phyloP scores from a whole-genome alignment of 192 early-diverging fungal species.

The Gamsiella multidivaricata region DNA sequence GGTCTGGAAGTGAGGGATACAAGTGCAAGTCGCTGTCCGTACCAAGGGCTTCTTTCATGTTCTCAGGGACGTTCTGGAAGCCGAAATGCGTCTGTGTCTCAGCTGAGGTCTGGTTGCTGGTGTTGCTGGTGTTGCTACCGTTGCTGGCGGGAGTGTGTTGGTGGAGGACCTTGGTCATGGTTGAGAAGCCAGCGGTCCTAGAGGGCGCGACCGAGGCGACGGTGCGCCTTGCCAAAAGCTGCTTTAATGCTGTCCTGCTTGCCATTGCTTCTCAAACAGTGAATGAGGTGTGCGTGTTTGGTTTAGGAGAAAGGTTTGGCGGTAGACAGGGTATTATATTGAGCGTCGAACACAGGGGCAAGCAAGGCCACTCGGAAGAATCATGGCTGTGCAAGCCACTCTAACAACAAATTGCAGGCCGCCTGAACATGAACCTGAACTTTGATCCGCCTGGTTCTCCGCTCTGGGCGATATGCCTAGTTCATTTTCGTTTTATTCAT shows the following conservation, averaged over 20 bases:
- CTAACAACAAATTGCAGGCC: too few species aligned
- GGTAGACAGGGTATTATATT: background rate
- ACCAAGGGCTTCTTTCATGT: slow-evolving; percentile 90
- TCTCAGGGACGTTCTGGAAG: slow-evolving; percentile 86
- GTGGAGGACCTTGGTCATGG: slow-evolving; percentile 39
- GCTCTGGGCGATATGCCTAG: too few species aligned
- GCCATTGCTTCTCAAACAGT: slow-evolving; percentile 36
- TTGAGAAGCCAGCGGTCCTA: slow-evolving; percentile 48
- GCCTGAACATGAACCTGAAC: too few species aligned
- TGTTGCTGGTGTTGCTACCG: background rate
- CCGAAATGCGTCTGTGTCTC: slow-evolving; percentile 89
- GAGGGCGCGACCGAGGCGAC: slow-evolving; percentile 1
- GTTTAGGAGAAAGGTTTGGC: background rate
- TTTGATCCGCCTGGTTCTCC: too few species aligned
- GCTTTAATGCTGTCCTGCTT: slow-evolving; percentile 39
- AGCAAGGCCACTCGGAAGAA: too few species aligned
- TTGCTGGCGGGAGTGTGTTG: slow-evolving; percentile 12
- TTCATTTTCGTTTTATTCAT: too few species aligned
- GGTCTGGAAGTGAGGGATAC: too few species aligned
- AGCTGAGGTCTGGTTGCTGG: background rate
- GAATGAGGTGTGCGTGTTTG: slow-evolving; percentile 3
- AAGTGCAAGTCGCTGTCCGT: background rate
- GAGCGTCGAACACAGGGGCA: too few species aligned
- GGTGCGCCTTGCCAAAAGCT: slow-evolving; percentile 22
- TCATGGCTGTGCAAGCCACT: too few species aligned